Evolutionary conservation across 2,329 filamentous ascomycete species (phyloP).

Genomic region (Ustulina deusta): DNA sequence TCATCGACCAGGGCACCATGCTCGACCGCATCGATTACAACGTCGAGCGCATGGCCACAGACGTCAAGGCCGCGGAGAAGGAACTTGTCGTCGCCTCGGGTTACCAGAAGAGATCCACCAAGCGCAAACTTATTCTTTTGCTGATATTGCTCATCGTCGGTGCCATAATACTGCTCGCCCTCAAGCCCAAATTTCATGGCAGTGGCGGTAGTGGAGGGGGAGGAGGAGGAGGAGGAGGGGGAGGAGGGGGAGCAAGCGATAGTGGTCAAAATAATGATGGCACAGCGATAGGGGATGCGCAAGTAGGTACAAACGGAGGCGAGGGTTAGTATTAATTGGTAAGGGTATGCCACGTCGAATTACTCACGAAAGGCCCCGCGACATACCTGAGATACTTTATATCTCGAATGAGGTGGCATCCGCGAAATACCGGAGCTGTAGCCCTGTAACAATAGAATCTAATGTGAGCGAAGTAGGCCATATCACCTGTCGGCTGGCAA

Average conservation of each 20-base stretch:
- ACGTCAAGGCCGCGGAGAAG: slow-evolving; percentile 92
- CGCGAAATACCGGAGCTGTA: slow-evolving; percentile 29
- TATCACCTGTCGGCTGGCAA: slow-evolving; percentile 2
- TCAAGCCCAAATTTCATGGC: slow-evolving; percentile 76
- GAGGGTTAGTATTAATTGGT: slow-evolving; percentile 23
- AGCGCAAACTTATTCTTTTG: slow-evolving; percentile 93
- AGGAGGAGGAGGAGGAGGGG: slow-evolving; percentile 31
- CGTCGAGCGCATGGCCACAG: slow-evolving; percentile 92
- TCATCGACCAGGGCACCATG: slow-evolving; percentile 91
- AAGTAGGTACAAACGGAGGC: slow-evolving; percentile 18
- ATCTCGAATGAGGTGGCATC: slow-evolving; percentile 19
- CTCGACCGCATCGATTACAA: slow-evolving; percentile 98
- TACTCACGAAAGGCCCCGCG: background rate
- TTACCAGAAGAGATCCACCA: slow-evolving; percentile 89
- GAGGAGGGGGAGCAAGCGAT: slow-evolving; percentile 8
- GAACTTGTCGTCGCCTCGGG: slow-evolving; percentile 89
- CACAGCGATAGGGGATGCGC: slow-evolving; percentile 17
- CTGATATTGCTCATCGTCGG: slow-evolving; percentile 85
- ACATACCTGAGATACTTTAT: slow-evolving; percentile 14
- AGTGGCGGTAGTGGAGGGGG: slow-evolving; percentile 34
- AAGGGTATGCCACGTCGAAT: slow-evolving; percentile 9
- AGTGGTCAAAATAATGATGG: slow-evolving; percentile 4
- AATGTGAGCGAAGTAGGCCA: slow-evolving; percentile 37
- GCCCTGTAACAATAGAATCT: slow-evolving; percentile 39
- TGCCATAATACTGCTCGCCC: slow-evolving; percentile 83